These are phyloP conservation scores for Delonix regia DNA, from an alignment of 306 rosid species.

Conservation along the genomic window DNA sequence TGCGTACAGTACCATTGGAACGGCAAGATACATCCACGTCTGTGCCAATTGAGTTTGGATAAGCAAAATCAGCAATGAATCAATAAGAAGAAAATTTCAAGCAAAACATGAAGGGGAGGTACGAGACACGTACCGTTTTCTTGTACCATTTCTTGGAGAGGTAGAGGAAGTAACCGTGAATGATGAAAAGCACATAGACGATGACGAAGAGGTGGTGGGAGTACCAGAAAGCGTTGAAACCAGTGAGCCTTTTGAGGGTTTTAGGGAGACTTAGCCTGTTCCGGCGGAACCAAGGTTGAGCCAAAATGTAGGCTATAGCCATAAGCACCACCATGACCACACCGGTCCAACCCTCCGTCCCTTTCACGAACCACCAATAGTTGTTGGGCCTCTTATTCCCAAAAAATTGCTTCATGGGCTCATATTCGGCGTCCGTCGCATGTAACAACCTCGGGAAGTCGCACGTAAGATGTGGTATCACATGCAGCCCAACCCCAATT, in stretches of 20 bases:
- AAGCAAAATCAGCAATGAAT: slow-evolving; percentile 17
- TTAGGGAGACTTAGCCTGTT: slow-evolving; percentile 68
- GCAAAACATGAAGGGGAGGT: not conserved
- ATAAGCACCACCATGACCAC: slow-evolving; percentile 75
- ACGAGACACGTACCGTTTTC: slow-evolving; percentile 62
- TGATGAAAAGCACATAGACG: slow-evolving; percentile 74
- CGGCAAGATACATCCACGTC: slow-evolving; percentile 91
- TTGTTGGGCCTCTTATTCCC: slow-evolving; percentile 60
- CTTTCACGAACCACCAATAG: slow-evolving; percentile 97
- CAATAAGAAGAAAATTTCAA: not conserved
- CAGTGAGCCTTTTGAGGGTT: slow-evolving; percentile 67
- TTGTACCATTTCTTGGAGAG: slow-evolving; percentile 86
- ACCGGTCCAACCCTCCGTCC: slow-evolving; percentile 91
- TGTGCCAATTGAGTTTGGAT: slow-evolving; percentile 31
- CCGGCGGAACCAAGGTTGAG: slow-evolving; percentile 88
- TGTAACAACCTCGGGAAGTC: slow-evolving; percentile 81
- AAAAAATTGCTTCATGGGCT: slow-evolving; percentile 65
- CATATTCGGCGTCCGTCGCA: slow-evolving; percentile 55
- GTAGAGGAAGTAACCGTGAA: slow-evolving; percentile 79
- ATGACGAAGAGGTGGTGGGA: slow-evolving; percentile 86
- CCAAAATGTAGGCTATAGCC: slow-evolving; percentile 79
- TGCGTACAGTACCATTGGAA: slow-evolving; percentile 75
- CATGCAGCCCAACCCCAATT: slow-evolving; percentile 74
- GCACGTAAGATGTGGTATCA: slow-evolving; percentile 73
- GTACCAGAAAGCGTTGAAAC: slow-evolving; percentile 97